Conservation (phyloP, 352 stramenopile species). For the Aphanomyces stellatus region DNA sequence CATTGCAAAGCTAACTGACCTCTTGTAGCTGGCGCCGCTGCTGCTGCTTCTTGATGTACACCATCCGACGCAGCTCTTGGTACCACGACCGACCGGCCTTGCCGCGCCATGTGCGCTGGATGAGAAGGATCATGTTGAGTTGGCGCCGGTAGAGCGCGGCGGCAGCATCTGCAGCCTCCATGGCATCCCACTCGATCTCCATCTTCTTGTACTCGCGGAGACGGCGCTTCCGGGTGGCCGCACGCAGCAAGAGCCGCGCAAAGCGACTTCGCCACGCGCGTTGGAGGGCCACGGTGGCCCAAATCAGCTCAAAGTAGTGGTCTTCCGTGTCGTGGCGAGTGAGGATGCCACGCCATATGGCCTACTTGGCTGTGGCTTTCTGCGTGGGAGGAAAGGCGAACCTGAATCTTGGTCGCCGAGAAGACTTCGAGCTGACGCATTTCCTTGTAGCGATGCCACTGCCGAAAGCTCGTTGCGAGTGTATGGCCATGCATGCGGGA, state of each 20-base stretch:
- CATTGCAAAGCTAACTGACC: not conserved
- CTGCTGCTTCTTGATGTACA: conserved; percentile 52
- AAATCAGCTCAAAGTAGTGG: conserved; percentile 44
- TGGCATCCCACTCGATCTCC: conserved; percentile 50
- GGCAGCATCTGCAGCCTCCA: conserved; percentile 36
- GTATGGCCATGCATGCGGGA: conserved; percentile 5
- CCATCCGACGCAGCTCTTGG: conserved; percentile 43
- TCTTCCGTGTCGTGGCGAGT: conserved; percentile 45
- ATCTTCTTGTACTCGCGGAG: conserved; percentile 60
- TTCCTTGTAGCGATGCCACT: conserved; percentile 3
- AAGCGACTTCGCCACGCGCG: conserved; percentile 56
- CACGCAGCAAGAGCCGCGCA: conserved; percentile 39
- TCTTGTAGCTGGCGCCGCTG: conserved; percentile 62
- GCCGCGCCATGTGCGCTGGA: conserved; percentile 66
- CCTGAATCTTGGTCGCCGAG: conserved; percentile 8
- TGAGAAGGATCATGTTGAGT: conserved; percentile 43
- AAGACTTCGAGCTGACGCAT: not conserved
- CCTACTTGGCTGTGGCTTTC: not conserved
- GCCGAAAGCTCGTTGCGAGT: not conserved
- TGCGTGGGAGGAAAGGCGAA: not conserved
- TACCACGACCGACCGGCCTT: conserved; percentile 55
- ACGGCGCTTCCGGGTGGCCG: conserved; percentile 40
- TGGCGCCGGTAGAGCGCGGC: conserved; percentile 42
- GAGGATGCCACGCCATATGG: conserved; percentile 51
- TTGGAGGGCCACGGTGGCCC: conserved; percentile 61